Evolutionary conservation across 345 rosid genomes (phyloP).

Genomic region (Trapa bicornis): DNA sequence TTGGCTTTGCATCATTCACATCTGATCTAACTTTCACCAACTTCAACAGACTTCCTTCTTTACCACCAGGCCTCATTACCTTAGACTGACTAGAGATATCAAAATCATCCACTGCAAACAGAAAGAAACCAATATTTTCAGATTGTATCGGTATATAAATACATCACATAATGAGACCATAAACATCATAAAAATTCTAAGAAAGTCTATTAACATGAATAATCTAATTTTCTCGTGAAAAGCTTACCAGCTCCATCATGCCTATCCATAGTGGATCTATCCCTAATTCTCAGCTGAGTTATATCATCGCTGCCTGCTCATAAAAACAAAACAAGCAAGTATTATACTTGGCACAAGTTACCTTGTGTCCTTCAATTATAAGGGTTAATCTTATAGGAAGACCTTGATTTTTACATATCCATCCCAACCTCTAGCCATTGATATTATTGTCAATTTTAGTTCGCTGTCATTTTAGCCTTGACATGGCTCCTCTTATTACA

Average conservation of each 20-base stretch:
- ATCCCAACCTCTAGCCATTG: too few relatives aligned
- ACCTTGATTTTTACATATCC: too few relatives aligned
- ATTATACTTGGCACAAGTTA: not conserved
- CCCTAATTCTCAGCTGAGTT: conserved; percentile 21
- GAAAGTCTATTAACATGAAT: not conserved
- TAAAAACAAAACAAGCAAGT: conserved; percentile 1
- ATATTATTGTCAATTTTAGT: too few relatives aligned
- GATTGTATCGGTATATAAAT: not conserved
- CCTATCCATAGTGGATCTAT: conserved; percentile 22
- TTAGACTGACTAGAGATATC: conserved; percentile 23
- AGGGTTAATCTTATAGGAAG: too few relatives aligned
- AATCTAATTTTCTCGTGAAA: conserved; percentile 4
- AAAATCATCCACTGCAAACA: conserved; percentile 34
- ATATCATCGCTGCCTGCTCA: conserved; percentile 33
- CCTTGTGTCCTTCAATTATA: not conserved
- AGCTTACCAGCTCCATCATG: conserved; percentile 22
- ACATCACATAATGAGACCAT: not conserved
- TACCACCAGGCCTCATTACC: conserved; percentile 32
- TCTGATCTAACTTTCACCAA: conserved; percentile 49
- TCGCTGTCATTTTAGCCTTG: too few relatives aligned
- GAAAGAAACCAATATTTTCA: not conserved
- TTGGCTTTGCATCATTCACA: conserved; percentile 25
- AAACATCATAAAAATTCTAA: not conserved
- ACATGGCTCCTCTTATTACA: too few relatives aligned
- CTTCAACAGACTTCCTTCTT: conserved; percentile 42